Conservation (phyloP, 73 alveolate species). For the Blepharisma japonicum region DNA sequence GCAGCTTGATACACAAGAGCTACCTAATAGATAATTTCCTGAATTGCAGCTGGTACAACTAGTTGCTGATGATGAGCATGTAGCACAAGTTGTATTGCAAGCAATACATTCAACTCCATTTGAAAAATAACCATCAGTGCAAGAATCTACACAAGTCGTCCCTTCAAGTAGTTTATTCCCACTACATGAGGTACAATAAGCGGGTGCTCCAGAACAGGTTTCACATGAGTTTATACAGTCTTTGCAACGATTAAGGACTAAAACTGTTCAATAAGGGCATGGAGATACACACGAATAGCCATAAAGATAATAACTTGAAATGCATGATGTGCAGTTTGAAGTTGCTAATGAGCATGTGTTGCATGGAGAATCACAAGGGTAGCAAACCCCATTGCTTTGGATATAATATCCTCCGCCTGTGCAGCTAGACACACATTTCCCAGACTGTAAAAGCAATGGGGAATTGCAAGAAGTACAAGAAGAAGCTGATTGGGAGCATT, state of each 20-base stretch:
- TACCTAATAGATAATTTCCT: background rate
- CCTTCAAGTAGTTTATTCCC: background rate
- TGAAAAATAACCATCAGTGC: background rate
- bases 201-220: background rate
- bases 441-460: background rate
- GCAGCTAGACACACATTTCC: background rate
- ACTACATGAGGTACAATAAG: background rate
- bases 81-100: background rate
- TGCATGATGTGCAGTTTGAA: background rate
- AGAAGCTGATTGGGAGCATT: background rate
- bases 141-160: background rate
- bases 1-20: background rate
- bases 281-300: background rate
- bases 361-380: background rate
- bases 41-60: background rate
- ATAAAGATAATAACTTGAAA: background rate
- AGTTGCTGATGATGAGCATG: conserved; percentile 18
- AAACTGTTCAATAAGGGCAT: background rate
- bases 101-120: background rate
- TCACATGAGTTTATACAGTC: conserved; percentile 8
- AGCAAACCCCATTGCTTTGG: background rate
- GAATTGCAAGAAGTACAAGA: background rate
- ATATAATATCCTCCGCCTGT: conserved; percentile 7
- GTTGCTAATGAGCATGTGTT: background rate
- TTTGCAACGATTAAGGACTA: background rate